Evolutionary conservation across 2,329 filamentous ascomycete species (phyloP).

Genomic region (Nakataea oryzae): DNA sequence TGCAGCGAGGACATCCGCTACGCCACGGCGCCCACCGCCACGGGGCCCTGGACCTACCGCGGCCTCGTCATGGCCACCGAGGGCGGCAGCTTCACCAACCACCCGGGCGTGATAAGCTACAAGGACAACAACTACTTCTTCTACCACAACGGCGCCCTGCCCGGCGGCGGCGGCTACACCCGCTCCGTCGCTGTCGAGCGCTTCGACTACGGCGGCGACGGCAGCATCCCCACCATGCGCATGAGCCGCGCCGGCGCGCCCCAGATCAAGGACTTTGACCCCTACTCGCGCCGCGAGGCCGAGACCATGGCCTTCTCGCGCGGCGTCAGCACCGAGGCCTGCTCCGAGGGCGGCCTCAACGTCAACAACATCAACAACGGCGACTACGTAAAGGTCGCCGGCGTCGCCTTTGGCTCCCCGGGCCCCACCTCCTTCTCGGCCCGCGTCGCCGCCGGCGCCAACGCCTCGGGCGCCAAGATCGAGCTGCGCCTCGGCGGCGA

Average conservation of each 20-base stretch:
- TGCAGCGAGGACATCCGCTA: slow-evolving; percentile 20
- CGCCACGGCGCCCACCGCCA: slow-evolving; percentile 14
- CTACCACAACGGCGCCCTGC: slow-evolving; percentile 21
- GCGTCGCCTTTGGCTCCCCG: slow-evolving; percentile 17
- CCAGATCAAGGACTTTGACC: slow-evolving; percentile 14
- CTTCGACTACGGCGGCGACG: slow-evolving; percentile 17
- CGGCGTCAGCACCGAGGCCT: not conserved
- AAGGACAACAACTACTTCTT: slow-evolving; percentile 18
- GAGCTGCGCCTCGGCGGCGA: slow-evolving; percentile 16
- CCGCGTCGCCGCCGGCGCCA: slow-evolving; percentile 14
- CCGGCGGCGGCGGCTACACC: slow-evolving; percentile 16
- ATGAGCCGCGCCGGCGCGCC: slow-evolving; percentile 17
- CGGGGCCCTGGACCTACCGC: slow-evolving; percentile 19
- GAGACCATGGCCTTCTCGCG: slow-evolving; percentile 18
- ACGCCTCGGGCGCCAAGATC: slow-evolving; percentile 13
- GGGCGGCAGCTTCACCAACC: slow-evolving; percentile 18
- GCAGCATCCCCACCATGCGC: slow-evolving; percentile 15
- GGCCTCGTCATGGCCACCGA: slow-evolving; percentile 18
- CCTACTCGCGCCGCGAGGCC: slow-evolving; percentile 16
- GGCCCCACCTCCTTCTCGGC: slow-evolving; percentile 12
- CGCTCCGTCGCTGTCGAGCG: slow-evolving; percentile 16
- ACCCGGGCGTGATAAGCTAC: slow-evolving; percentile 18
- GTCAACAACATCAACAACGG: slow-evolving; percentile 16
- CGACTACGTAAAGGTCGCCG: slow-evolving; percentile 21
- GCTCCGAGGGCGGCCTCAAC: slow-evolving; percentile 14